Evolutionary conservation across 768 basidiomycete species (phyloP), one percentile per base, ranked within the genome.

Genomic region (Collybia sp.): DNA sequence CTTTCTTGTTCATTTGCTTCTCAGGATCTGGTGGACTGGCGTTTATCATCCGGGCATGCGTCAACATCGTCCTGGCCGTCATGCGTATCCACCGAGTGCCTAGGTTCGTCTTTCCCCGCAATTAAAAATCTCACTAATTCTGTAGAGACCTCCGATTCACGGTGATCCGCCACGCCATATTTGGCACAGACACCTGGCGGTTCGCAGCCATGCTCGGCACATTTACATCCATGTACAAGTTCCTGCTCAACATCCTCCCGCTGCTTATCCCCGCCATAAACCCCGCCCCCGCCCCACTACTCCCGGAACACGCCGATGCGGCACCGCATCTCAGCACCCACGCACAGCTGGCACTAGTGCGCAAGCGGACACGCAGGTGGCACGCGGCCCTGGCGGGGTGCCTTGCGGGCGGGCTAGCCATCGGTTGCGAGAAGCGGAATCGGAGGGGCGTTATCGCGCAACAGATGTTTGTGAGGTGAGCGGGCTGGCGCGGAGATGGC

Each of bases 201-300:
- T 94, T 95, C 52, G 89, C 84, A 3, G 81, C 84, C 0, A 94
- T 94, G 91, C 70, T 97, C 32, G 92, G 90, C 16, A 79, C 83
- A 0, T 92, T 93, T 51, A 83, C 85, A 1, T 72, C 80, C 1
- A 53, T 91, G 5, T 93, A 94, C 67, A 91, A 88, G 59, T 74
- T 83, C 57, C 70, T 90, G 46, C 73, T 92, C 8, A 93, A 93
- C 55, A 72, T 82, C 0, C 73, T 93, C 10, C 89, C 88, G 1
- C 77, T 91, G 47, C 60, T 89, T 8, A 71, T 87, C 25, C 82
- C 82, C 1, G 57, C 69, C 42, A 53, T 70, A n/a, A 62, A 64
- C 25, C 67, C 63, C 45, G 53, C 54, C 25, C 59, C 57, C 4
- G 48, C 49, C 3, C 41, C 64, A 33, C 57, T 62, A 38, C 56